Conservation (phyloP, 2,329 filamentous ascomycete genomes). For the Thelonectria rubi region DNA sequence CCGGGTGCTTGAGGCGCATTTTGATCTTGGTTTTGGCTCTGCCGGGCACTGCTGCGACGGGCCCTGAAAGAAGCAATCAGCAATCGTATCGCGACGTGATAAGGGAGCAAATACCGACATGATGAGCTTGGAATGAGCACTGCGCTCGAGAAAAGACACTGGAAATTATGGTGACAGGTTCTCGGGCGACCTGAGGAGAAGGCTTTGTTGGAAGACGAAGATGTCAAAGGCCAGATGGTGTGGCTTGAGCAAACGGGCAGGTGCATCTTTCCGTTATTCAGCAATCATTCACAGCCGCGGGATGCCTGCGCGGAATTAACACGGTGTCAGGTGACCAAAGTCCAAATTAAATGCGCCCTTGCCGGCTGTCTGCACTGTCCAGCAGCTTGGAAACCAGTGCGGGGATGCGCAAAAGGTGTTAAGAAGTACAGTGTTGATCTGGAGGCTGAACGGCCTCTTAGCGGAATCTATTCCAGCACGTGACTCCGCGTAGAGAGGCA, state of each 20-base stretch:
- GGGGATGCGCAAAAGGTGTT: constrained; percentile 2
- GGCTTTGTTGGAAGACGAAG: constrained; percentile 1
- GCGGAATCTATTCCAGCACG: constrained; percentile 34
- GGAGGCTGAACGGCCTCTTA: constrained; percentile 22
- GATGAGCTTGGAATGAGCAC: not conserved
- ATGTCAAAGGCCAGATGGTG: constrained; percentile 15
- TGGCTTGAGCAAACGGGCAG: constrained; percentile 34
- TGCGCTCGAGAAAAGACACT: not conserved
- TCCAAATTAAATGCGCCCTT: constrained; percentile 1
- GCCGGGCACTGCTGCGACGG: constrained; percentile 35
- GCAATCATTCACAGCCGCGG: constrained; percentile 35
- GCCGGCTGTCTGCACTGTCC: constrained; percentile 18
- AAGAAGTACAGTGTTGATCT: constrained; percentile 18
- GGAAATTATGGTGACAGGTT: not conserved
- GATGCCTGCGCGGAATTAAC: constrained; percentile 39
- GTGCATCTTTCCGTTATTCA: constrained; percentile 26
- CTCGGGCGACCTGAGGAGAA: too few species aligned
- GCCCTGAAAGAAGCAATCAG: constrained; percentile 31
- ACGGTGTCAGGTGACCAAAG: constrained; percentile 47
- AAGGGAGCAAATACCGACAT: constrained; percentile 26
- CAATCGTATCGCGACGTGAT: constrained; percentile 13
- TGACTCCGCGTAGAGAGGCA: constrained; percentile 47
- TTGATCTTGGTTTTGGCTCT: constrained; percentile 20
- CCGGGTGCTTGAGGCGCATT: constrained; percentile 15
- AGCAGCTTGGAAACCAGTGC: not conserved